These are phyloP conservation scores for Candolleomyces eurysporus DNA, from an alignment of 768 basidiomycete genomes.

Conservation along the genomic window DNA sequence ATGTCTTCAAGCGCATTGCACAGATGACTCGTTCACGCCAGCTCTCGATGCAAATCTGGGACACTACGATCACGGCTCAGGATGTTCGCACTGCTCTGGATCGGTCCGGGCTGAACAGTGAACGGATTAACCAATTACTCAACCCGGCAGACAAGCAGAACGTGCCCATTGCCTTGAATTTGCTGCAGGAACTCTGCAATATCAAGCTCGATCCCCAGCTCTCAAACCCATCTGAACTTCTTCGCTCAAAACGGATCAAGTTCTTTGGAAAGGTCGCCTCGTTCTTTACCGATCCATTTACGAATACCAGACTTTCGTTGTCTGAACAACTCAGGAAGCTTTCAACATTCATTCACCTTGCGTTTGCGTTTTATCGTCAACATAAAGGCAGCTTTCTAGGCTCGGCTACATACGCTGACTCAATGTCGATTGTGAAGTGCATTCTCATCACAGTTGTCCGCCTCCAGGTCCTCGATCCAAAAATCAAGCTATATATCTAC, in stretches of 20 bases:
- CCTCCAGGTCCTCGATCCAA: constrained; percentile 16
- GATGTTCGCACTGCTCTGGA: neutral
- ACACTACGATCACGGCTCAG: neutral
- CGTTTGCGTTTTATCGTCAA: constrained; percentile 13
- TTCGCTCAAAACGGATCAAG: neutral
- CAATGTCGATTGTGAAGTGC: constrained; percentile 24
- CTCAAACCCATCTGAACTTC: neutral
- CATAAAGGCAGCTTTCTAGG: constrained; percentile 15
- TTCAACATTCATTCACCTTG: constrained; percentile 15
- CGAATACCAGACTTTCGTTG: constrained; percentile 13
- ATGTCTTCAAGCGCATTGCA: constrained; percentile 21
- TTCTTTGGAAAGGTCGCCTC: constrained; percentile 5
- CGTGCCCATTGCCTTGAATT: constrained; percentile 3
- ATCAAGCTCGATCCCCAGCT: neutral
- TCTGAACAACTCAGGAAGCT: constrained; percentile 19
- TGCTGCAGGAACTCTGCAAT: neutral
- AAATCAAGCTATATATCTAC: constrained; percentile 9
- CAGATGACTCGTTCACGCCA: constrained; percentile 13
- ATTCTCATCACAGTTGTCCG: constrained; percentile 22
- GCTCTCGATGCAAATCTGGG: constrained; percentile 11
- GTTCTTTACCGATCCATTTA: constrained; percentile 19
- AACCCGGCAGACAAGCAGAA: constrained; percentile 11
- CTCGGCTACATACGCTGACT: constrained; percentile 21
- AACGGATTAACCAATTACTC: neutral
- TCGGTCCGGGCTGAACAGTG: neutral